Base-by-base conservation (phyloP, 441 rosid genomes). In the Populus hybrid region DNA sequence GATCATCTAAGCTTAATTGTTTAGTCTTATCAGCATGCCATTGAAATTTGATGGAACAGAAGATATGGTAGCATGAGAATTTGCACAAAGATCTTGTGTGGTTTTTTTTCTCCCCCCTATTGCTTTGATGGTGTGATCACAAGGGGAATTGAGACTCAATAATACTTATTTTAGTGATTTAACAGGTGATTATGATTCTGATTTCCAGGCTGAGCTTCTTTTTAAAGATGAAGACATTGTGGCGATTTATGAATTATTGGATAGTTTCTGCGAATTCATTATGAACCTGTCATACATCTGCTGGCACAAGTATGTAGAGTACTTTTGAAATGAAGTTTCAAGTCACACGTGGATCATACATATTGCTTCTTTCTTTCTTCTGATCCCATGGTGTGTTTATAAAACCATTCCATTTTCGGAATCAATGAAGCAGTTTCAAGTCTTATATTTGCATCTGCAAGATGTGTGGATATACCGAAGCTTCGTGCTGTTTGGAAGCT, bases 391-490 rank as follows among this genome's bases (percentile, higher is more conserved):
- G n/a, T n/a, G n/a, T 38, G 9, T 2, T 38, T 29, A 4, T 29
- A 29, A 68, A 33, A 16, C 53, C 26, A 14, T 71, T 29, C 4
- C 31, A 18, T 56, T 35, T 72, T 75, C 40, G 56, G 16, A 73
- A 6, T 79, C 76, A 88, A 90, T 7, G 98, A 95, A 88, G 97
- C 97, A 6, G 86, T 91, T 86, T 93, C 98, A 12, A 95, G 87
- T 71, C 89, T 90, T 21, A 83, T 93, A 75, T 93, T 82, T 84
- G 94, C 96, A 69, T 95, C 98, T 65, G 89, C 94, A 8, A 88
- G 97, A 79, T 92, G 91, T 61, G 97, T 96, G 1, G 97, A 93
- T 63, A 81, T n/a, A n/a, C 98, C 92, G 9, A 94, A 95, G 91
- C 99, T 95, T 77, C 80, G 86, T 0, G 63, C 36, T 3, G 84